Evolutionary conservation across 129 eudicot species (phyloP).

Genomic region (Centrapalus pauciflorus): DNA sequence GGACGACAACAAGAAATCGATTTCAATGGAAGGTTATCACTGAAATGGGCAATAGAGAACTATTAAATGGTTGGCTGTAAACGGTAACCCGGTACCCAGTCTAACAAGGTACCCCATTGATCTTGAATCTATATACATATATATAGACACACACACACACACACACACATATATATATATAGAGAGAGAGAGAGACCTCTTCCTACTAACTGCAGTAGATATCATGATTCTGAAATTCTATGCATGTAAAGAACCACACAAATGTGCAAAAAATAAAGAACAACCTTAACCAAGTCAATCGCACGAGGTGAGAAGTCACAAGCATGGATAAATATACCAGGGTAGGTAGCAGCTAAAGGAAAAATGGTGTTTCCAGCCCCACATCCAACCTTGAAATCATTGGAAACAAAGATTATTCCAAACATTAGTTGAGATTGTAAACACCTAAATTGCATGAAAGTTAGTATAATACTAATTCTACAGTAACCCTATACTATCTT

Average conservation of each 20-base stretch:
- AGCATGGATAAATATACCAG: slow-evolving; percentile 71
- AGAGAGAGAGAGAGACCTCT: too few species aligned
- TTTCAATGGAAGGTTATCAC: too few species aligned
- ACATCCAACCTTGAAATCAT: slow-evolving; percentile 71
- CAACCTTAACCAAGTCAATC: slow-evolving; percentile 83
- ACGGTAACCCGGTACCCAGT: too few species aligned
- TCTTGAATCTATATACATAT: too few species aligned
- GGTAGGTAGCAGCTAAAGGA: slow-evolving; percentile 74
- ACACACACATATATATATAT: too few species aligned
- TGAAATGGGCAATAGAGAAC: too few species aligned
- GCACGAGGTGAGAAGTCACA: slow-evolving; percentile 96
- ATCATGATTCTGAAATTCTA: background rate
- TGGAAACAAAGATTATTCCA: background rate
- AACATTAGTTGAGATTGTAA: background rate
- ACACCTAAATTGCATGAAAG: background rate
- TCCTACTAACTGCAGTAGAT: too few species aligned
- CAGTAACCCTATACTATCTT: background rate
- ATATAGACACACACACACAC: too few species aligned
- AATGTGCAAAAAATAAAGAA: background rate
- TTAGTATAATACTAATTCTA: background rate
- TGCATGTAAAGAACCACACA: background rate
- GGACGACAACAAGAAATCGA: too few species aligned
- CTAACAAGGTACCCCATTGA: too few species aligned
- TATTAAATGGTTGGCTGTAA: too few species aligned
- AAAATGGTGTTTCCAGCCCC: slow-evolving; percentile 95